These are phyloP conservation scores for Cicer cuneatum DNA, from an alignment of 306 rosid genomes.

Conservation along the genomic window DNA sequence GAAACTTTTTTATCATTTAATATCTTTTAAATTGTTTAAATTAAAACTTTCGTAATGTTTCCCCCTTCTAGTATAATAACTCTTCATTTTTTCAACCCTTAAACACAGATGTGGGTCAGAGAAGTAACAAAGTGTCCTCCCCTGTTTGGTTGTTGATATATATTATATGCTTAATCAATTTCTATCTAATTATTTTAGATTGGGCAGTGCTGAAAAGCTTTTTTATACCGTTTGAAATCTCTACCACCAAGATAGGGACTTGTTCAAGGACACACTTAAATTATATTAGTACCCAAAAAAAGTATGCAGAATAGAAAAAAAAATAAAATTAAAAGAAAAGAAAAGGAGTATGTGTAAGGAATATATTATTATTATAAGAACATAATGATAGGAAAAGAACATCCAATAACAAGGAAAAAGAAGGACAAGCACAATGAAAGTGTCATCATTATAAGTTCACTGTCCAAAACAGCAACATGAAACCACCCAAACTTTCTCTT, in stretches of 20 bases:
- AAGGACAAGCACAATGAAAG: conserved; percentile 52
- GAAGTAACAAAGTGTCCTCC: conserved; percentile 43
- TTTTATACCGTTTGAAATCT: conserved; percentile 36
- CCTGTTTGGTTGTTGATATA: conserved; percentile 37
- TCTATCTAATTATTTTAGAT: conserved; percentile 38
- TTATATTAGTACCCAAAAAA: conserved; percentile 1
- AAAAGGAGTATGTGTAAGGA: conserved; percentile 8
- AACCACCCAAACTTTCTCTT: conserved; percentile 31
- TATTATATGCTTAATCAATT: conserved; percentile 38
- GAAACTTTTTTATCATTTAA: too few species aligned
- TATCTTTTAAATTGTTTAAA: too few species aligned
- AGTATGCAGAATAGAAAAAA: conserved; percentile 15
- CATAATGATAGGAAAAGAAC: conserved; percentile 44
- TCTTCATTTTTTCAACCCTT: background rate
- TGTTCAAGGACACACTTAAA: conserved; percentile 10
- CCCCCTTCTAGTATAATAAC: too few species aligned
- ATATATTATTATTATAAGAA: conserved; percentile 31
- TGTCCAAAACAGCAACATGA: conserved; percentile 41
- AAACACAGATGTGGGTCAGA: conserved; percentile 10
- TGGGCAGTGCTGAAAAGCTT: background rate
- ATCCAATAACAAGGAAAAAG: conserved; percentile 41
- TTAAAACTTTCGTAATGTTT: too few species aligned
- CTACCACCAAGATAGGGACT: conserved; percentile 28
- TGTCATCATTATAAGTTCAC: conserved; percentile 48
- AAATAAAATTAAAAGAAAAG: background rate